Conservation (phyloP, 1,139 yeast species). For the Debaryomyces subglobosus region DNA sequence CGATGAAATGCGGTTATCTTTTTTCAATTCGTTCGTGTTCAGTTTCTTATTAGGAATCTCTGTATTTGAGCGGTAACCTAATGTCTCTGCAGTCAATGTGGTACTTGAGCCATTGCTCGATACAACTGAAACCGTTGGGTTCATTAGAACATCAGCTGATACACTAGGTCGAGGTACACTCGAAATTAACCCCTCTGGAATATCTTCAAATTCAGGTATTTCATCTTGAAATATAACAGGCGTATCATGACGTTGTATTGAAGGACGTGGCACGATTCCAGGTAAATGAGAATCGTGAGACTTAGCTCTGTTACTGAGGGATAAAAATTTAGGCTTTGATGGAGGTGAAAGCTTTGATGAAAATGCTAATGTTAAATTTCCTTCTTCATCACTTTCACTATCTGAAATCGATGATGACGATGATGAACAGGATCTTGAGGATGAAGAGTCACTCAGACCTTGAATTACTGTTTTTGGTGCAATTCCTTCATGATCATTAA, state of each 20-base stretch:
- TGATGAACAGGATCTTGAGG: conserved; percentile 8
- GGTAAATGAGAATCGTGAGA: conserved; percentile 51
- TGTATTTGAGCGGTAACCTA: background rate
- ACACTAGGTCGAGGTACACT: conserved; percentile 27
- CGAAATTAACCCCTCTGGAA: conserved; percentile 42
- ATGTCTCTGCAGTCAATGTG: conserved; percentile 23
- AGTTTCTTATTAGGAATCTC: background rate
- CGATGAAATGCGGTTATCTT: background rate
- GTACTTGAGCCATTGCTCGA: conserved; percentile 24
- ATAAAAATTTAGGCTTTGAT: conserved; percentile 40
- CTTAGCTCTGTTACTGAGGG: conserved; percentile 38
- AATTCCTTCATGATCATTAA: conserved; percentile 21
- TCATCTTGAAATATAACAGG: conserved; percentile 35
- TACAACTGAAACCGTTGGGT: conserved; percentile 18
- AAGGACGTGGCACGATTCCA: conserved; percentile 20
- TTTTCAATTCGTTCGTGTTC: background rate
- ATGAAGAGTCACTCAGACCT: conserved; percentile 10
- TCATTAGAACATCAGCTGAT: conserved; percentile 17
- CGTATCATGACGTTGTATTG: conserved; percentile 21
- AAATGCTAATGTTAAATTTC: conserved; percentile 57
- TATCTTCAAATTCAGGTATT: conserved; percentile 45
- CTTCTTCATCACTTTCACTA: conserved; percentile 46
- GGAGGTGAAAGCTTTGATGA: conserved; percentile 45
- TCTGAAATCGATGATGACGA: conserved; percentile 13
- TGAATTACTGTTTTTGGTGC: conserved; percentile 25